These are phyloP conservation scores for Yarrowia bubula DNA, from an alignment of 805 yeast genomes.

Conservation along the genomic window DNA sequence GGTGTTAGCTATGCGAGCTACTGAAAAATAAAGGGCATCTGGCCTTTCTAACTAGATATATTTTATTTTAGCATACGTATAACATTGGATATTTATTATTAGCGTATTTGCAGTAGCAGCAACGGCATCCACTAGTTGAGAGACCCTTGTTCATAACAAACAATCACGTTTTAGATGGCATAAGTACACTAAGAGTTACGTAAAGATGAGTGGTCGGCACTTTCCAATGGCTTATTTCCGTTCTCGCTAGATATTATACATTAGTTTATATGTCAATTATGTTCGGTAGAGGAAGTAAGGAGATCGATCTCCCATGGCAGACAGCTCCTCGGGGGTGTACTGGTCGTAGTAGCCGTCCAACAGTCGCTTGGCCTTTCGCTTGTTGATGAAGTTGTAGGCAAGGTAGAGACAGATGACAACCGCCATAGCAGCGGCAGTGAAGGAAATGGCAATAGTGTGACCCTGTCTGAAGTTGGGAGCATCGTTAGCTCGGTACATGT, in stretches of 20 bases:
- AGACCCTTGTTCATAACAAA: too few relatives aligned
- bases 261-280: background rate
- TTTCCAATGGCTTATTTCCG: too few relatives aligned
- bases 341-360: constrained; percentile 18
- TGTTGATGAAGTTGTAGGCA: constrained; percentile 20
- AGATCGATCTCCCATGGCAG: constrained; percentile 21
- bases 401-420: background rate
- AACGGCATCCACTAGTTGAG: too few relatives aligned
- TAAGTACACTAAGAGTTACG: too few relatives aligned
- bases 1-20: background rate
- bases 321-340: constrained; percentile 21
- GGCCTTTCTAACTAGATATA: background rate
- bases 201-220: too few relatives aligned
- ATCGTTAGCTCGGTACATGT: constrained; percentile 51
- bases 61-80: background rate
- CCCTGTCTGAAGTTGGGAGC: constrained; percentile 58
- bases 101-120: too few relatives aligned
- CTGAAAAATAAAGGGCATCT: background rate
- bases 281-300: constrained; percentile 16
- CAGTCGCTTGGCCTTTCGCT: constrained; percentile 18
- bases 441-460: constrained; percentile 48
- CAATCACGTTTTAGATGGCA: too few relatives aligned
- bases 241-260: background rate
- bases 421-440: constrained; percentile 40
- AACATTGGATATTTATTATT: too few relatives aligned